Evolutionary conservation across 306 rosid species (phyloP), one percentile per base, ranked within the genome.

Genomic region (Canavalia gladiata): DNA sequence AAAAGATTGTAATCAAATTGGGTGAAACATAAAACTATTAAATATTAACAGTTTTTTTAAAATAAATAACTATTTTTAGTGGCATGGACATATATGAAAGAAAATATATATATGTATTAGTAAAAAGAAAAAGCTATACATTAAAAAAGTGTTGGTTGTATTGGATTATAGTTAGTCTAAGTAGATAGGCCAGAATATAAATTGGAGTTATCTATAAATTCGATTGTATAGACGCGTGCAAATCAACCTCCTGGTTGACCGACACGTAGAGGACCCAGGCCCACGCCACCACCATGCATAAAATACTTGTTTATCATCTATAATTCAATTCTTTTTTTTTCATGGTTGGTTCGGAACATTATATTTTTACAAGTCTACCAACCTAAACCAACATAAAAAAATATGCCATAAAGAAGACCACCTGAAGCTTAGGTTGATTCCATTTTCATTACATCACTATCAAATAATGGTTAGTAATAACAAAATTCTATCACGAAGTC

Each of bases 401-500:
- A 65, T 50, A 76, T 3, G 64, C 45, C 31, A 63, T 50, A 50
- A 25, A 81, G 50, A 39, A 82, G 74, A 81, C 72, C 63, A 18
- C 72, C 47, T 51, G 37, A 85, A 67, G 83, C 82, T 82, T 80
- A 84, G 85, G 87, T 85, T 87, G 88, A 86, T 63, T 84, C 86
- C 87, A 86, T 78, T 82, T 68, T 54, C 75, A 68, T 71, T 60
- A 84, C 63, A 69, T 84, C 83, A 71, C 67, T 74, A 52, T 83
- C 88, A 80, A 67, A 69, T 43, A 75, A 42, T 51, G 72, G 72
- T 64, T 41, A 74, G 72, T 69, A 69, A 60, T 7, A 7, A 5
- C 60, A 35, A 41, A 89, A 55, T 82, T 85, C 83, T 74, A 85
- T 63, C 28, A 59, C 71, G 71, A 76, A 81, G 85, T 86, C 12